Conservation (phyloP, 139 green algal genomes). For the Chlorella sp. region DNA sequence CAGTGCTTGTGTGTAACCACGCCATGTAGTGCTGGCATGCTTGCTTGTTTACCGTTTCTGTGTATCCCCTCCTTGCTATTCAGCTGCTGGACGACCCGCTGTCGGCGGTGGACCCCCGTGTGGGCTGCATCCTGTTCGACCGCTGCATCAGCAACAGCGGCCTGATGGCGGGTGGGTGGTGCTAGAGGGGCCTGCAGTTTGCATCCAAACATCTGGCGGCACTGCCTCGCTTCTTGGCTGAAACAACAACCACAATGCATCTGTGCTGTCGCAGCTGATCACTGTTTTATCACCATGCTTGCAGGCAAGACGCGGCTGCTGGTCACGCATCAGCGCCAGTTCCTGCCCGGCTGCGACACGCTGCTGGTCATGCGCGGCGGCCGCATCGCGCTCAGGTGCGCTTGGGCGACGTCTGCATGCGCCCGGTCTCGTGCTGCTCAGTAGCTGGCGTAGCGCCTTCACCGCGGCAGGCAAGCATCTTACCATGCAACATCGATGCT, state of each 20-base stretch:
- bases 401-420: no score
- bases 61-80: not conserved
- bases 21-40: no score
- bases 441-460: no score
- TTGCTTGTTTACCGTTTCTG: no score
- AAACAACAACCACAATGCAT: not conserved
- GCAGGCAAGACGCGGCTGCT: conserved; percentile 76
- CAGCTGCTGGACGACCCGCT: conserved; percentile 91
- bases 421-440: no score
- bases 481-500: no score
- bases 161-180: conserved; percentile 52
- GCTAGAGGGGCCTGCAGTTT: not conserved
- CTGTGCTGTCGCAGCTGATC: no score
- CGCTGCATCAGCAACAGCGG: conserved; percentile 72
- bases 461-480: no score
- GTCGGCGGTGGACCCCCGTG: conserved; percentile 82
- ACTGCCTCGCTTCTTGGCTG: not conserved
- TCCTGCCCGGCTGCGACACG: conserved; percentile 78
- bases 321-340: conserved; percentile 92
- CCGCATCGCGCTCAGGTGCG: conserved; percentile 29
- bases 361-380: conserved; percentile 80
- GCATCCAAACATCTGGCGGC: no score
- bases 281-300: no score
- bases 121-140: conserved; percentile 74
- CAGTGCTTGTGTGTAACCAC: no score